Evolutionary conservation across 345 rosid species (phyloP).

Genomic region (Boechera divaricarpa): DNA sequence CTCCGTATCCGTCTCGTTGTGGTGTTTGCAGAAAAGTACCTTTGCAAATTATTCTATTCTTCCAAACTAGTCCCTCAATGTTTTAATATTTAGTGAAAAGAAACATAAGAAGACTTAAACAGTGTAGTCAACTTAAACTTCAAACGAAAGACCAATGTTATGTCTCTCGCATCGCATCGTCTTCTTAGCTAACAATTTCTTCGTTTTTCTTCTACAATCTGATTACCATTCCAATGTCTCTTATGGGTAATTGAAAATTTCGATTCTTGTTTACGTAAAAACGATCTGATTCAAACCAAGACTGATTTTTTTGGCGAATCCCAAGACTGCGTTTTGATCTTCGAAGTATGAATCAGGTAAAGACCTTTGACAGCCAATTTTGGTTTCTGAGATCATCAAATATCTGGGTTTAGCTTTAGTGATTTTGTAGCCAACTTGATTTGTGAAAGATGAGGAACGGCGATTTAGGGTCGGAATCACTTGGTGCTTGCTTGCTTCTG

Average conservation of each 20-base stretch:
- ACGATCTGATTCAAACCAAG: not conserved
- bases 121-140: slow-evolving; percentile 7
- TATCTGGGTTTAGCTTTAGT: no score
- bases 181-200: not conserved
- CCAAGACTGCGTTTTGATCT: not conserved
- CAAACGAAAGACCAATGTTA: not conserved
- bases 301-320: not conserved
- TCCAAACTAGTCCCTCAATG: not conserved
- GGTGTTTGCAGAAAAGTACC: not conserved
- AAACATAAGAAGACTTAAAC: not conserved
- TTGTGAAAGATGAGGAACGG: no score
- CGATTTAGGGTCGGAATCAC: no score
- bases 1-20: not conserved
- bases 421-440: no score
- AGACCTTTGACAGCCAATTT: not conserved
- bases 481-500: no score
- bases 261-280: not conserved
- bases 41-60: not conserved
- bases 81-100: not conserved
- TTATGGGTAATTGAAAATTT: not conserved
- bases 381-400: not conserved
- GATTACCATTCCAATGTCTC: not conserved
- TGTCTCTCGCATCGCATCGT: not conserved
- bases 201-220: not conserved
- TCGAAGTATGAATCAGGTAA: slow-evolving; percentile 4